Evolutionary conservation across 2,329 filamentous ascomycete genomes (phyloP), one percentile per base, ranked within the genome.

Genomic region (Tolypocladium endophyticum): DNA sequence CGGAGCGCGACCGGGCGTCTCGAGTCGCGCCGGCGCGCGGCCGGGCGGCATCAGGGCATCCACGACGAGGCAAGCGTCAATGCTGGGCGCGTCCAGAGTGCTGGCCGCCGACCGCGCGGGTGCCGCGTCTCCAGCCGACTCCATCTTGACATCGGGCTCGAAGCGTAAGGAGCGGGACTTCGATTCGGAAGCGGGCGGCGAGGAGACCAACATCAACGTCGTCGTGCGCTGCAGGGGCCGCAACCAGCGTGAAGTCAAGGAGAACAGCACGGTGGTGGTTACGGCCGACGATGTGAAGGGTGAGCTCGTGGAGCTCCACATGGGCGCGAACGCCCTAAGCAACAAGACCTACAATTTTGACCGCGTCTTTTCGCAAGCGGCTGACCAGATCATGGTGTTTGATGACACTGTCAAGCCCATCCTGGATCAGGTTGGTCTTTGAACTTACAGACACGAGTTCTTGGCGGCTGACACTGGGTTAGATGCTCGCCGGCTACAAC

Each of bases 291-390:
- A 90, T n/a, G 86, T 91, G 62, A 93, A 90, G 74, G 92, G 92
- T 53, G 91, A 88, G 69, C 83, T 81, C 45, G 85, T 99, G 33
- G 88, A 95, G 65, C 75, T 99, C 55, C 92, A 88, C 4, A 96
- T 97, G 90, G 94, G 93, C 1, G 87, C 92, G 0, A 96, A 87
- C 73, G 89, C 94, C 39, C 76, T 97, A 60, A 95, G 88, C 78
- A 96, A 99, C 76, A 97, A 97, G 77, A 89, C 90, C 0, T 99
- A 99, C 72, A 87, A 89, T 64, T 99, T 99, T 71, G 94, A 99
- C 75, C 94, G 93, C 70, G 94, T 97, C 64, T 99, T 96, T 69
- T 97, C 94, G 1, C 89, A 89, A 0, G 94, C 93, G 0, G 93
- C 94, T 1, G 94, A 97, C 69, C 94, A 99, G 75, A 84, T 81